Conservation (phyloP, 257 asterid species). For the Schizonepeta tenuifolia region DNA sequence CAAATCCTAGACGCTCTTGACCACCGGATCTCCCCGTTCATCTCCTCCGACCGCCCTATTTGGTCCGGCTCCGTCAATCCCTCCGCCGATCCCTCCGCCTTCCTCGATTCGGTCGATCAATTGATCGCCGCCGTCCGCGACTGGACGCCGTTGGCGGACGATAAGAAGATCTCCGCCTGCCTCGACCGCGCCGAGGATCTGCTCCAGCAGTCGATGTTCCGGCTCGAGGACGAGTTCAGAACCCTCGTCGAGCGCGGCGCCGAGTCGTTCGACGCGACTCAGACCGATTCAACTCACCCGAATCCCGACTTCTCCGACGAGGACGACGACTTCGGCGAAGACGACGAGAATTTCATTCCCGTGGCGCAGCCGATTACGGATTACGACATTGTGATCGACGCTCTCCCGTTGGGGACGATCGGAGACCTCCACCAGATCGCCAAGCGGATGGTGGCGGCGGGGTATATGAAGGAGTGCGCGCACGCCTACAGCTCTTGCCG, state of each 20-base stretch:
- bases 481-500: conserved; percentile 85
- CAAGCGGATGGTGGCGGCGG: conserved; percentile 95
- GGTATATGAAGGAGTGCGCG: conserved; percentile 82
- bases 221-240: conserved; percentile 82
- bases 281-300: conserved; percentile 45
- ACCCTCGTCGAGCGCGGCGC: conserved; percentile 70
- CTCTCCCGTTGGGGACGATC: conserved; percentile 76
- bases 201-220: conserved; percentile 90
- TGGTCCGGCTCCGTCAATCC: conserved; percentile 72
- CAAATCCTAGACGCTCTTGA: conserved; percentile 65
- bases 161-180: conserved; percentile 64
- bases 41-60: conserved; percentile 60
- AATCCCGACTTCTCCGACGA: conserved; percentile 50
- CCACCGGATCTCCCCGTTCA: conserved; percentile 74
- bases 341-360: conserved; percentile 69
- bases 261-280: conserved; percentile 63
- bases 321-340: conserved; percentile 58
- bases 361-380: conserved; percentile 82
- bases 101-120: conserved; percentile 67
- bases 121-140: conserved; percentile 60
- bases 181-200: conserved; percentile 92
- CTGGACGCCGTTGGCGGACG: conserved; percentile 73
- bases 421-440: conserved; percentile 80
- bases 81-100: conserved; percentile 55
- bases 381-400: conserved; percentile 80